phyloP scores from a whole-genome alignment of 345 rosid species.

The Carallia brachiata region DNA sequence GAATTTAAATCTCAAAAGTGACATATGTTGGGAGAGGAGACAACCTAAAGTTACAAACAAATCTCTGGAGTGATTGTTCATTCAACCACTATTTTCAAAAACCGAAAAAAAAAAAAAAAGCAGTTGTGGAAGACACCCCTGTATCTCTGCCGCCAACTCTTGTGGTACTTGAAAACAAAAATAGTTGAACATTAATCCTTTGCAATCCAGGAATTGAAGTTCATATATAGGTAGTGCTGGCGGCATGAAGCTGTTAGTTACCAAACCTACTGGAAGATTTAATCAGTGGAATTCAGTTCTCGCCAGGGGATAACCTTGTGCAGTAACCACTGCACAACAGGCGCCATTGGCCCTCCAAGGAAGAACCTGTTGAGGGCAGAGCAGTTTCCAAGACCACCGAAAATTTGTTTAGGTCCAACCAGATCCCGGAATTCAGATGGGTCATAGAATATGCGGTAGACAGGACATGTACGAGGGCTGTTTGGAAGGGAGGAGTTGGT shows the following conservation, averaged over 20 bases:
- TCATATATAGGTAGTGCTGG: conserved; percentile 46
- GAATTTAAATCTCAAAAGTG: too few species aligned
- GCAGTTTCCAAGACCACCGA: conserved; percentile 19
- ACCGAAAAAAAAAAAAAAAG: conserved; percentile 38
- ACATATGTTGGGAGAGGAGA: too few species aligned
- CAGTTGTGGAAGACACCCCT: conserved; percentile 65
- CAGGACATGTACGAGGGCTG: conserved; percentile 64
- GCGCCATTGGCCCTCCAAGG: conserved; percentile 37
- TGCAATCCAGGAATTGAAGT: conserved; percentile 51
- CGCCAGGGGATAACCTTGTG: conserved; percentile 43
- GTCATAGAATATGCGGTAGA: conserved; percentile 54
- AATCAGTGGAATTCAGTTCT: conserved; percentile 47
- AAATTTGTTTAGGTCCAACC: conserved; percentile 36
- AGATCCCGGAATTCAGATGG: conserved; percentile 63
- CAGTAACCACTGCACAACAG: conserved; percentile 3
- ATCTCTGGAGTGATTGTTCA: too few species aligned
- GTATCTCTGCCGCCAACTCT: conserved; percentile 62
- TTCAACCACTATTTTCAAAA: too few species aligned
- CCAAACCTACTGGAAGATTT: conserved; percentile 53
- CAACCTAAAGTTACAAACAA: too few species aligned
- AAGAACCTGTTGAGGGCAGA: conserved; percentile 57
- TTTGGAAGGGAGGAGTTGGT: conserved; percentile 48
- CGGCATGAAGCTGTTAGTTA: conserved; percentile 53
- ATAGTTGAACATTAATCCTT: conserved; percentile 44
- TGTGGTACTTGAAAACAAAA: conserved; percentile 42